Evolutionary conservation across 805 yeast genomes (phyloP).

Genomic region (Yarrowia divulgata): DNA sequence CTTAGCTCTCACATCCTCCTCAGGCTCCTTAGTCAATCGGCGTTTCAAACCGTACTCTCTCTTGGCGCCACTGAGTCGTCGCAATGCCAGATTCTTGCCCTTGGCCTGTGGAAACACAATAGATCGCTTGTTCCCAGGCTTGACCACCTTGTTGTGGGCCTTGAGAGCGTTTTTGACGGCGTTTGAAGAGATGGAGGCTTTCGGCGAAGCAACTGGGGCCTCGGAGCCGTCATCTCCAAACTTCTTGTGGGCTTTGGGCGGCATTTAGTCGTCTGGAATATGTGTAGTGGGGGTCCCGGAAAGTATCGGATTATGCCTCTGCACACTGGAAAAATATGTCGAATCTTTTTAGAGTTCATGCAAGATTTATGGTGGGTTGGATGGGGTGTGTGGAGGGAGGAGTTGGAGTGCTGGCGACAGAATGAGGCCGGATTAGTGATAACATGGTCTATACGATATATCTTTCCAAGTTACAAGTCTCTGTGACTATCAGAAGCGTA

Average conservation of each 20-base stretch:
- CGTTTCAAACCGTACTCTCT: conserved; percentile 25
- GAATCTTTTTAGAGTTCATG: conserved; percentile 19
- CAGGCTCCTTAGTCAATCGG: conserved; percentile 25
- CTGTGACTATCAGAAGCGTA: not conserved
- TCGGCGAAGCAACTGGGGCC: not conserved
- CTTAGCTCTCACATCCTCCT: conserved; percentile 5
- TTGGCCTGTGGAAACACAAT: conserved; percentile 27
- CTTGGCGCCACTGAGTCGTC: conserved; percentile 29
- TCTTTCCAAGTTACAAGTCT: not conserved
- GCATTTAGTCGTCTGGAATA: conserved; percentile 41
- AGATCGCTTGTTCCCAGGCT: conserved; percentile 26
- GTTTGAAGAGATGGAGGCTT: conserved; percentile 12
- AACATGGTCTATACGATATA: too few relatives aligned
- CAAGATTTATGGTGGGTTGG: conserved; percentile 4
- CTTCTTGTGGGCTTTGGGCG: conserved; percentile 45
- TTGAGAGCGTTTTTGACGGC: conserved; percentile 23
- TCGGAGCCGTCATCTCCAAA: conserved; percentile 42
- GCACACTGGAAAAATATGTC: conserved; percentile 12
- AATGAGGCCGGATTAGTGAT: too few relatives aligned
- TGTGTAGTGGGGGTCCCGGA: not conserved
- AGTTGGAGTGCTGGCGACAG: not conserved
- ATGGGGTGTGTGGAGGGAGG: not conserved
- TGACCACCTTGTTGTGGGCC: conserved; percentile 4
- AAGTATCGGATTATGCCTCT: not conserved
- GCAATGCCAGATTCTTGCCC: conserved; percentile 18